phyloP scores from a whole-genome alignment of 2,329 filamentous ascomycete genomes.

The Fonsecaea pedrosoi region DNA sequence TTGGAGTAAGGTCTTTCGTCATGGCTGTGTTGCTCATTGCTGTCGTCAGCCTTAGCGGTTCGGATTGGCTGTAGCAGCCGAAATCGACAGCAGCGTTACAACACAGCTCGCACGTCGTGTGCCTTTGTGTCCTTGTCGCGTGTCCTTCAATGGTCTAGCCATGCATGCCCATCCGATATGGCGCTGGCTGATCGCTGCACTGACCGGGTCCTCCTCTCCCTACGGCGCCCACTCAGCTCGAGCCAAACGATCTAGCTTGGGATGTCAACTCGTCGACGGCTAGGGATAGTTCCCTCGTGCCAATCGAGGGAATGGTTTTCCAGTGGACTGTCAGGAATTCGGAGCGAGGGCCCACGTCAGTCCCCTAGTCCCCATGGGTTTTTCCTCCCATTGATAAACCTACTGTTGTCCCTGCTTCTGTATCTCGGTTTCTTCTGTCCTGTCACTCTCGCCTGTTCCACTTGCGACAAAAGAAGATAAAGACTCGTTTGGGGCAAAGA shows the following conservation, averaged over 20 bases:
- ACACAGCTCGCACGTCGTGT: constrained; percentile 9
- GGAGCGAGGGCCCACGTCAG: constrained; percentile 2
- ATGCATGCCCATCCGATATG: constrained; percentile 16
- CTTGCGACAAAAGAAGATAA: neutral
- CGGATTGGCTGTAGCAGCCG: constrained; percentile 13
- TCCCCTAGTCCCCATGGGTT: neutral
- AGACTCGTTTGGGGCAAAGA: neutral
- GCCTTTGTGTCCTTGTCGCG: constrained; percentile 16
- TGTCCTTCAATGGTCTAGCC: constrained; percentile 8
- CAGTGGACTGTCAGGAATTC: neutral
- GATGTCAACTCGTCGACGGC: constrained; percentile 5
- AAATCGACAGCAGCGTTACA: constrained; percentile 19
- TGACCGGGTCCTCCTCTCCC: neutral
- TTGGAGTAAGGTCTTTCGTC: neutral
- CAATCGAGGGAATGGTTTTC: neutral
- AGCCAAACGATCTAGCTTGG: constrained; percentile 8
- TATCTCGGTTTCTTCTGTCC: neutral
- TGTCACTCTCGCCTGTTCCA: neutral
- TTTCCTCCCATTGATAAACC: constrained; percentile 19
- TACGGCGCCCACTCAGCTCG: neutral
- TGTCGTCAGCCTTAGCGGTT: constrained; percentile 14
- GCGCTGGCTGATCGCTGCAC: constrained; percentile 13
- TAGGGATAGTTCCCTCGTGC: constrained; percentile 1
- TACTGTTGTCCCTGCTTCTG: constrained; percentile 12
- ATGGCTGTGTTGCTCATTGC: neutral